Percentiles rank a stretch among this genome's conserved stretches.
Evolutionary conservation across 1,284 basidiomycete species (phyloP).

Genomic region (Fomitiporia mediterranea): DNA sequence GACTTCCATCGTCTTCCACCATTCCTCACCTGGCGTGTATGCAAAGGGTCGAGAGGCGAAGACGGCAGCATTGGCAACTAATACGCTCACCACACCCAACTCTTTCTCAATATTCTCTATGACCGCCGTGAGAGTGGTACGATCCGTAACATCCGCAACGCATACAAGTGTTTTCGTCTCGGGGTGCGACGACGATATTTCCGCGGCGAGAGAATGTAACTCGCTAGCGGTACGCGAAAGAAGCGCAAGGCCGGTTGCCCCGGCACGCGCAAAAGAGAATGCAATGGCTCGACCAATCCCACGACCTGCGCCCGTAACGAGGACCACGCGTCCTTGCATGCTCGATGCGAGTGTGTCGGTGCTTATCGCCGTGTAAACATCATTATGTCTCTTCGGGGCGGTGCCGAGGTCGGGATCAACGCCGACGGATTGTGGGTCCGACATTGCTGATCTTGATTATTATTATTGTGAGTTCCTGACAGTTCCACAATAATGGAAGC

Average conservation of each 20-base stretch:
- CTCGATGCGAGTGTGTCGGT: background rate
- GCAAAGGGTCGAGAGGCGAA: constrained; percentile 1
- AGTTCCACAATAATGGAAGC: no score
- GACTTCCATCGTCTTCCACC: constrained; percentile 6
- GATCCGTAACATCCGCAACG: constrained; percentile 1
- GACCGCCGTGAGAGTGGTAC: background rate
- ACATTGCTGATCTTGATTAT: background rate
- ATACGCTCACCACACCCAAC: constrained; percentile 3
- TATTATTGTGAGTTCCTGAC: no score
- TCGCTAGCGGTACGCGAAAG: constrained; percentile 3
- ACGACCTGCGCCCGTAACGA: constrained; percentile 10
- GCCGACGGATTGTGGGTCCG: no score
- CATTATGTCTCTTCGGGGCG: background rate
- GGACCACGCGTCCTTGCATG: background rate
- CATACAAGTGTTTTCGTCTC: background rate
- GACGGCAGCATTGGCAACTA: constrained; percentile 4
- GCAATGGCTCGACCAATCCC: constrained; percentile 12
- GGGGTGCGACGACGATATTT: background rate
- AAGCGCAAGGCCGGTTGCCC: constrained; percentile 1
- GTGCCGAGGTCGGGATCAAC: background rate
- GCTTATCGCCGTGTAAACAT: constrained; percentile 10
- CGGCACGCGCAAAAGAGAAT: constrained; percentile 3
- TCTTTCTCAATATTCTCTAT: background rate
- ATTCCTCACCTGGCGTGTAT: constrained; percentile 7
- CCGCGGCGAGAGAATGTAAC: constrained; percentile 4